These are phyloP conservation scores for Pichia occidentalis DNA, from an alignment of 805 yeast species.

Conservation along the genomic window DNA sequence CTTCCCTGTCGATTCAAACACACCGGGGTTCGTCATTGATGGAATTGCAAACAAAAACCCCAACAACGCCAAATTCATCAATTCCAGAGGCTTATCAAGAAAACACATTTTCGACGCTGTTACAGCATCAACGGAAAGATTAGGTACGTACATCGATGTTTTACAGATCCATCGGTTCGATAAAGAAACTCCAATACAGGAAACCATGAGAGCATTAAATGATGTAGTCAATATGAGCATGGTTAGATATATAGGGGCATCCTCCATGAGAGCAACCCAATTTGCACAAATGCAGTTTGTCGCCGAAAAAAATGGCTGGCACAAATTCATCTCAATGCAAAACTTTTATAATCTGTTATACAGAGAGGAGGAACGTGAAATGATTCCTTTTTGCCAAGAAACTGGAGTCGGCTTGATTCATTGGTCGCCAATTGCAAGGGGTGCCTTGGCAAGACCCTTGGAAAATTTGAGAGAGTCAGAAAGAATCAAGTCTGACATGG, in stretches of 20 bases:
- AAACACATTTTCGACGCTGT: conserved; percentile 43
- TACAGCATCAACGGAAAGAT: conserved; percentile 34
- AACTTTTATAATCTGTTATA: conserved; percentile 47
- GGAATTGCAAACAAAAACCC: conserved; percentile 1
- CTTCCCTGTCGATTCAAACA: conserved; percentile 11
- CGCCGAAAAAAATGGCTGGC: conserved; percentile 52
- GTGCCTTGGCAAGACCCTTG: conserved; percentile 24
- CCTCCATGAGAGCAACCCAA: conserved; percentile 50
- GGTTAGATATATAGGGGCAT: conserved; percentile 54
- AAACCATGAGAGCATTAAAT: conserved; percentile 50
- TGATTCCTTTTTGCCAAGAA: conserved; percentile 46
- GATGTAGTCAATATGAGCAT: conserved; percentile 41
- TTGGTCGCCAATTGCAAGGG: conserved; percentile 56
- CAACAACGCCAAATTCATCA: conserved; percentile 18
- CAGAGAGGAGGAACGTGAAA: conserved; percentile 59
- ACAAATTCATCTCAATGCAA: conserved; percentile 53
- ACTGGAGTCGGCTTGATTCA: conserved; percentile 51
- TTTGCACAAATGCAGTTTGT: conserved; percentile 46
- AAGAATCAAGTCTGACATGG: conserved; percentile 32
- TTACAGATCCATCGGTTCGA: conserved; percentile 54
- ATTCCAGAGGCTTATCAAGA: conserved; percentile 36
- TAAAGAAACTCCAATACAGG: conserved; percentile 39
- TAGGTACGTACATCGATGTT: conserved; percentile 48
- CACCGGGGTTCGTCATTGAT: conserved; percentile 8
- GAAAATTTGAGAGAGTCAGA: neutral